Conservation (phyloP, 306 rosid genomes). For the Vigna angularis region DNA sequence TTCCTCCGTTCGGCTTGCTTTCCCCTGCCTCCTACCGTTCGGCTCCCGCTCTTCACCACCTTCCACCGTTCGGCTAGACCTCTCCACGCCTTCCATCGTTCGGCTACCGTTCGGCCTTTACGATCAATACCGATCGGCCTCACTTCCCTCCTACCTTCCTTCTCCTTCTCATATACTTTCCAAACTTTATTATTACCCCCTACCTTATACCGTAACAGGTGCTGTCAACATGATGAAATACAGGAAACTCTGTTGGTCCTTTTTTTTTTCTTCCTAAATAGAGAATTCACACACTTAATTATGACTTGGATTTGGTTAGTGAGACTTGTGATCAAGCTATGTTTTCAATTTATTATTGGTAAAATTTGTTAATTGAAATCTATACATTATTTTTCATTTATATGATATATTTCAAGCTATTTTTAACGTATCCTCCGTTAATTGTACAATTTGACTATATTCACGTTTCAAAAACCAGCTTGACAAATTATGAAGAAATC, state of each 20-base stretch:
- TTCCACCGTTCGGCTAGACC: too few species aligned
- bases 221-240: neutral
- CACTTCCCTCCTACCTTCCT: too few species aligned
- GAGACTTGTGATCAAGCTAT: neutral
- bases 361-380: neutral
- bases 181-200: too few species aligned
- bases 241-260: neutral
- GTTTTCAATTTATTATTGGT: neutral
- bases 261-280: neutral
- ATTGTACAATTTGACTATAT: neutral
- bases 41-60: too few species aligned
- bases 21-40: too few species aligned
- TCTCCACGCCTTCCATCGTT: too few species aligned
- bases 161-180: too few species aligned
- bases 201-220: too few species aligned
- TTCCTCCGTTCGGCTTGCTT: too few species aligned
- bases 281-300: conserved; percentile 1
- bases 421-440: neutral
- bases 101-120: too few species aligned
- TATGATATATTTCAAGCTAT: conserved; percentile 10
- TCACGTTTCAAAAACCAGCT: conserved; percentile 8
- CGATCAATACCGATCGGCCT: too few species aligned
- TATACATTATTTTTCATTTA: neutral
- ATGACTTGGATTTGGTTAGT: neutral
- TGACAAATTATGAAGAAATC: conserved; percentile 24